Evolutionary conservation across 768 basidiomycete genomes (phyloP).

Genomic region (Phylloporus arenicola): DNA sequence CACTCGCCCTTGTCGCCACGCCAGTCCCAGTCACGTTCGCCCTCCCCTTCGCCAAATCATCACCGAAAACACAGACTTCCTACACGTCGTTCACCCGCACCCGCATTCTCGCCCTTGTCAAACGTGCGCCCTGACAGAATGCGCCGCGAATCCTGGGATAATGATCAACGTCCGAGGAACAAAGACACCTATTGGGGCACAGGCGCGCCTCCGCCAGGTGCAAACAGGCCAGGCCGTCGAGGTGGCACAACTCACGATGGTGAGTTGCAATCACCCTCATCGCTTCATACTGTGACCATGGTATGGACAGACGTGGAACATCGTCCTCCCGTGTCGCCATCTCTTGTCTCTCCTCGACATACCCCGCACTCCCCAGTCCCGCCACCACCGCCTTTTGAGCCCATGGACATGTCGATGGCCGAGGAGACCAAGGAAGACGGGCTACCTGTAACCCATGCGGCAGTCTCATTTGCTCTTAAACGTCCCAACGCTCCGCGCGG

Average conservation of each 20-base stretch:
- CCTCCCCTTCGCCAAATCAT: slow-evolving; percentile 31
- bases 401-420: slow-evolving; percentile 26
- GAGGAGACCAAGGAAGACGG: slow-evolving; percentile 25
- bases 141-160: slow-evolving; percentile 32
- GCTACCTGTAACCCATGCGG: slow-evolving; percentile 33
- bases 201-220: slow-evolving; percentile 9
- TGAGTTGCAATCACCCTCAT: background rate
- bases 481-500: slow-evolving; percentile 44
- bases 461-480: slow-evolving; percentile 40
- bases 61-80: slow-evolving; percentile 31
- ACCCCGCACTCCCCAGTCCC: slow-evolving; percentile 23
- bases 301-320: slow-evolving; percentile 13
- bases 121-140: slow-evolving; percentile 31
- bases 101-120: slow-evolving; percentile 36
- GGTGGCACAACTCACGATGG: slow-evolving; percentile 10
- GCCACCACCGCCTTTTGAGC: slow-evolving; percentile 32
- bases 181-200: slow-evolving; percentile 14
- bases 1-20: slow-evolving; percentile 21
- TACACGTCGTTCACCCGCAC: slow-evolving; percentile 33
- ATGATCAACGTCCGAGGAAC: slow-evolving; percentile 35
- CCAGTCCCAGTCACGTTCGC: slow-evolving; percentile 36
- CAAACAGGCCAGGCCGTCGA: slow-evolving; percentile 4
- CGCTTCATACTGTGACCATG: background rate
- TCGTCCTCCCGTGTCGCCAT: slow-evolving; percentile 19
- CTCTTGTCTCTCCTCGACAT: slow-evolving; percentile 20